phyloP scores from a whole-genome alignment of 345 rosid species.

The Laguncularia racemosa region DNA sequence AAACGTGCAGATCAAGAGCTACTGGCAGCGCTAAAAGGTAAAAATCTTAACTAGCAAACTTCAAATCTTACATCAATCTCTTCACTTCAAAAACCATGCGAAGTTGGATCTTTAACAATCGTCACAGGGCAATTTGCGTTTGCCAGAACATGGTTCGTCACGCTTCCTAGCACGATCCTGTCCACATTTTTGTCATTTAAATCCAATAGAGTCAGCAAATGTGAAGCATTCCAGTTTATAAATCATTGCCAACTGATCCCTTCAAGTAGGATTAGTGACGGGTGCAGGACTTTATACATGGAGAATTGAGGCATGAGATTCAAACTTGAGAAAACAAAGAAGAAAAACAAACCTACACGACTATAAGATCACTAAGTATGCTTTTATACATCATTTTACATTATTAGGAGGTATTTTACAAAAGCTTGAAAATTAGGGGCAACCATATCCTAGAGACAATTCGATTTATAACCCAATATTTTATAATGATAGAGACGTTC shows the following conservation, averaged over 20 bases:
- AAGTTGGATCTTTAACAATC: slow-evolving; percentile 31
- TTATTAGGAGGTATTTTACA: too few species aligned
- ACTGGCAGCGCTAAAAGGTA: too few species aligned
- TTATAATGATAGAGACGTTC: not conserved
- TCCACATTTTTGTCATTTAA: slow-evolving; percentile 4
- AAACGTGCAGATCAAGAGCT: too few species aligned
- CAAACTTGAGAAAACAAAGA: too few species aligned
- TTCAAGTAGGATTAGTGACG: too few species aligned
- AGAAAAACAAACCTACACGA: too few species aligned
- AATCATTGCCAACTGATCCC: not conserved
- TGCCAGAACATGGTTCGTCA: slow-evolving; percentile 40
- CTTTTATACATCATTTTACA: too few species aligned
- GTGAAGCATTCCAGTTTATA: not conserved
- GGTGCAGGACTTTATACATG: too few species aligned
- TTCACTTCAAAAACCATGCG: slow-evolving; percentile 10
- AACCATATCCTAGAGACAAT: not conserved
- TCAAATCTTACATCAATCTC: not conserved
- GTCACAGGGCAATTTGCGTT: slow-evolving; percentile 54
- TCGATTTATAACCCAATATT: not conserved
- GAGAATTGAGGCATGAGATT: too few species aligned
- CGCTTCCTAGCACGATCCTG: slow-evolving; percentile 63
- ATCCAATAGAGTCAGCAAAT: not conserved
- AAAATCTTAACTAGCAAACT: too few species aligned
- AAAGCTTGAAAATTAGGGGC: too few species aligned
- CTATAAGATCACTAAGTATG: too few species aligned